A percentile compares a stretch with the other conserved stretches of the same genome.
phyloP scores from a whole-genome alignment of 371 early-diverging fungal species.

The Mucor plumbeus region DNA sequence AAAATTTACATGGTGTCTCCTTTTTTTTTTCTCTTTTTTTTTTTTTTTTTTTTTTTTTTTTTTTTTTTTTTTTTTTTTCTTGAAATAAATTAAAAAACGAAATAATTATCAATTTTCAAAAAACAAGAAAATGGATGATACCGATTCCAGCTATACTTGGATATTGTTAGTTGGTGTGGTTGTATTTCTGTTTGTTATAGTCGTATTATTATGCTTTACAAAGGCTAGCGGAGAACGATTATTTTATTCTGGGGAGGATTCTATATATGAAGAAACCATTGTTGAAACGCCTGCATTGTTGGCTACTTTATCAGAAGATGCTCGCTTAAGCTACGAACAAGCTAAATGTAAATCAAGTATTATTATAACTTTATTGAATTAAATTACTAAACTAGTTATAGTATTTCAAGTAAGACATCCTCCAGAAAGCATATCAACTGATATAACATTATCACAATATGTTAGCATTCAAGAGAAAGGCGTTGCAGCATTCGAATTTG shows the following conservation, averaged over 20 bases:
- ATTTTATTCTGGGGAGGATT: conserved; percentile 44
- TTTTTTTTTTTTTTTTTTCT: conserved; percentile 14
- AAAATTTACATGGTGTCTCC: background rate
- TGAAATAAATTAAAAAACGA: too few species aligned
- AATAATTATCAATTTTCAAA: background rate
- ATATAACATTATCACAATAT: conserved; percentile 68
- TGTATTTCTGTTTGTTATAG: conserved; percentile 48
- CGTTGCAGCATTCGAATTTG: conserved; percentile 85
- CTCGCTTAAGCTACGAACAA: conserved; percentile 54
- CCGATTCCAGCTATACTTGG: conserved; percentile 41
- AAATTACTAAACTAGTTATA: conserved; percentile 14
- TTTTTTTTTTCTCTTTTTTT: conserved; percentile 13
- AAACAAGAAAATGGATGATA: conserved; percentile 13
- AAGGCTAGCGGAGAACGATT: conserved; percentile 45
- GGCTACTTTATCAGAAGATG: conserved; percentile 49
- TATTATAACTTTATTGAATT: background rate
- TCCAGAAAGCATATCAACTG: conserved; percentile 69
- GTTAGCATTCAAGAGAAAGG: conserved; percentile 83
- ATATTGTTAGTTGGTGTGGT: conserved; percentile 53
- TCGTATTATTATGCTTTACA: conserved; percentile 52
- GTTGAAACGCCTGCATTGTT: conserved; percentile 49
- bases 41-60: conserved; percentile 5
- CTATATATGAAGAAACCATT: conserved; percentile 31
- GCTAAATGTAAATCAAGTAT: conserved; percentile 38
- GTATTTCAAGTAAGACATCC: conserved; percentile 60